Base-by-base conservation (phyloP, 495 filamentous ascomycete genomes). In the Hypoxylon lienhwacheense region DNA sequence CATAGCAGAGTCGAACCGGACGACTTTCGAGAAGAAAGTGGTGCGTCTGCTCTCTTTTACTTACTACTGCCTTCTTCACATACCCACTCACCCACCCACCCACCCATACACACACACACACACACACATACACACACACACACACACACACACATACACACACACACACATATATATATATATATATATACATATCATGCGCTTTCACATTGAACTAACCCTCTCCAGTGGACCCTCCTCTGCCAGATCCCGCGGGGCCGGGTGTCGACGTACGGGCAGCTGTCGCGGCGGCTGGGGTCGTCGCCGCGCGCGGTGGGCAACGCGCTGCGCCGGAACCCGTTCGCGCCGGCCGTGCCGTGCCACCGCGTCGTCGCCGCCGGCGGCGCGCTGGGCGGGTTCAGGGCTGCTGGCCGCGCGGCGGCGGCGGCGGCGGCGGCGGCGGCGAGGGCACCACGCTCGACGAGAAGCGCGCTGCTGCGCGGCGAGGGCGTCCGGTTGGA, bases 221-320 rank as follows among this genome's bases (percentile, higher is more conserved):
- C n/a, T n/a, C n/a, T n/a, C n/a, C n/a, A 61, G 33, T 86, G 84
- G 68, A 70, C 67, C n/a, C 74, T 83, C 33, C 84, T 91, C 5
- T 78, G 80, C 49, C 82, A 86, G 60, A 85, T 92, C 42, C 88
- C 89, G 0, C 64, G 69, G 4, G 89, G 89, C 10, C 74, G 72
- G 43, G 84, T 89, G 65, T 85, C 83, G 7, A 87, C 87, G 2
- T 92, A 95, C 74, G 82, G 80, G 12, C 78, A 85, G 1, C 70
- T 95, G 22, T 80, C 89, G 0, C 72, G 77, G 17, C 77, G 85
- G 16, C 76, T 93, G 1, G 64, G 70, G 10, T 87, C 85, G 2
- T 89, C 86, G 7, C 85, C 90, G 19, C 77, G 90, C 1, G 90
- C 90, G 1, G 85, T 95, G 2, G 90, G 90, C 7, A 88, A 85